These are phyloP conservation scores for Fusarium sp. DNA, from an alignment of 2,329 filamentous ascomycete species.

Conservation along the genomic window DNA sequence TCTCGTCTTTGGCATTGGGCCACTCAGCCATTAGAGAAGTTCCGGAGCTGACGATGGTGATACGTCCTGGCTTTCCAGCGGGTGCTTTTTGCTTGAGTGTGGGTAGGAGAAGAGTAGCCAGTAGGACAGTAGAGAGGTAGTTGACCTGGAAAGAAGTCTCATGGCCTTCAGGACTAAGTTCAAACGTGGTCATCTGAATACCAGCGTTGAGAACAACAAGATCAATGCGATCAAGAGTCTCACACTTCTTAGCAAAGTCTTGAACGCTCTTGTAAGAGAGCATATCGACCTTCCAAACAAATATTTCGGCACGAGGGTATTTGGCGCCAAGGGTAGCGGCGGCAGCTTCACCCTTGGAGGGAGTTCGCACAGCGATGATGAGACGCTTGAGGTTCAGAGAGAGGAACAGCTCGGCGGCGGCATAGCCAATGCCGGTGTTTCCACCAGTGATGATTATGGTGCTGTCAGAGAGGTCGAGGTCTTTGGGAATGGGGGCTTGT, in stretches of 20 bases:
- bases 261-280: constrained; percentile 57
- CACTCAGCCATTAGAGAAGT: constrained; percentile 37
- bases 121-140: constrained; percentile 51
- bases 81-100: constrained; percentile 45
- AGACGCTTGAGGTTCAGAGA: constrained; percentile 53
- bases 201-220: constrained; percentile 60
- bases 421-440: constrained; percentile 62
- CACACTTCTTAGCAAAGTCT: constrained; percentile 52
- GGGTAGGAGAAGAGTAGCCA: constrained; percentile 50
- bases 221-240: constrained; percentile 54
- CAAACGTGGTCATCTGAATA: constrained; percentile 40
- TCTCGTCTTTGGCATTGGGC: constrained; percentile 36
- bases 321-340: constrained; percentile 22
- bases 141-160: constrained; percentile 56
- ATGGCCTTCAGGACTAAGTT: constrained; percentile 48
- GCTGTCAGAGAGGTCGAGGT: constrained; percentile 47
- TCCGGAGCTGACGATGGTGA: constrained; percentile 50
- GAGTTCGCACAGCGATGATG: constrained; percentile 60
- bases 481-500: constrained; percentile 30
- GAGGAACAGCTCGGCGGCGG: constrained; percentile 55
- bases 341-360: constrained; percentile 55
- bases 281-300: constrained; percentile 65
- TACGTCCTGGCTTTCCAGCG: constrained; percentile 31
- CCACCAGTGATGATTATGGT: constrained; percentile 61
- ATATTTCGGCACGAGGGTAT: constrained; percentile 50